A percentile compares a stretch with the other conserved stretches of the same genome.
Conservation (phyloP, 2,329 filamentous ascomycete species). For the Penicillium sumatraense region DNA sequence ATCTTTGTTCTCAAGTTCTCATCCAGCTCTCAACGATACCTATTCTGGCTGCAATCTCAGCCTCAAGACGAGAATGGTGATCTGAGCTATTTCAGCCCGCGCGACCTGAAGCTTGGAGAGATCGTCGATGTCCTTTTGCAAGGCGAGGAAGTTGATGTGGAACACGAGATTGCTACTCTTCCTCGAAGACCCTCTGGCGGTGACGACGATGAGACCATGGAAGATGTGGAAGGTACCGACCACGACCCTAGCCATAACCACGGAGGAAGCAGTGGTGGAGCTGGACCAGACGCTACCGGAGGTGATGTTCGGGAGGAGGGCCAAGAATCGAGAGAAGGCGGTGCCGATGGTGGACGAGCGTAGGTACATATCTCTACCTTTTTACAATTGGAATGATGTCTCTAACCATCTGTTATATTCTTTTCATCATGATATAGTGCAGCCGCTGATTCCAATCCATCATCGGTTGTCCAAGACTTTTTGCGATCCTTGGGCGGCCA, state of each 20-base stretch:
- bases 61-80: conserved; percentile 74
- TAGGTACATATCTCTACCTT: conserved; percentile 71
- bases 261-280: conserved; percentile 73
- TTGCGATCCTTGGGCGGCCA: conserved; percentile 72
- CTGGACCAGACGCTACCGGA: conserved; percentile 83
- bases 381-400: conserved; percentile 12
- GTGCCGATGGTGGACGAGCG: conserved; percentile 97
- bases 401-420: conserved; percentile 16
- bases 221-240: conserved; percentile 70
- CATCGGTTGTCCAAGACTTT: conserved; percentile 83
- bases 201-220: conserved; percentile 77
- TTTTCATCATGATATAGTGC: conserved; percentile 55
- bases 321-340: conserved; percentile 83
- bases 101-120: conserved; percentile 84
- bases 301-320: conserved; percentile 92
- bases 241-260: conserved; percentile 63
- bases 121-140: conserved; percentile 84
- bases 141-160: conserved; percentile 84
- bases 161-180: conserved; percentile 70
- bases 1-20: conserved; percentile 93
- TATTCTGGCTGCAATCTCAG: conserved; percentile 97
- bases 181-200: conserved; percentile 54
- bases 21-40: conserved; percentile 85
- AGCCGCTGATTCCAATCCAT: conserved; percentile 69
- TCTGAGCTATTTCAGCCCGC: conserved; percentile 77